Conservation (phyloP, 2,329 filamentous ascomycete species). For the Colletotrichum scovillei region DNA sequence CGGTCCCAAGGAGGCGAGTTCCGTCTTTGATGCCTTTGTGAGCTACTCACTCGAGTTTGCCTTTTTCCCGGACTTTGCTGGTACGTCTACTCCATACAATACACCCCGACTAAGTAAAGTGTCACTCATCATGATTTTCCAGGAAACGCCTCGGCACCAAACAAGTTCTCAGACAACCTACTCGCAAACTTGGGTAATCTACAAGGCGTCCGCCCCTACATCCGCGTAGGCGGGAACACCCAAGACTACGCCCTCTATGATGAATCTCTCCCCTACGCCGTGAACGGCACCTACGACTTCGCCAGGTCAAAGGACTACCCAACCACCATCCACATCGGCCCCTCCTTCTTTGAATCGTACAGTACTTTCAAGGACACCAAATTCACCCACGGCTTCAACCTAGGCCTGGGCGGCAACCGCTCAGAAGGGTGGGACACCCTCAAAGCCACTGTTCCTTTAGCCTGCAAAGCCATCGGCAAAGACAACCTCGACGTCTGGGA, state of each 20-base stretch:
- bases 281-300: constrained; percentile 64
- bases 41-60: constrained; percentile 64
- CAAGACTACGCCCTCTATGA: constrained; percentile 74
- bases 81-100: constrained; percentile 35
- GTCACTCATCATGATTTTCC: background rate
- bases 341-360: constrained; percentile 73
- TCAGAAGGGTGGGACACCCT: constrained; percentile 63
- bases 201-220: constrained; percentile 66
- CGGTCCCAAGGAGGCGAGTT: constrained; percentile 15
- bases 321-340: constrained; percentile 69
- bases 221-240: constrained; percentile 75
- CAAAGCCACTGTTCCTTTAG: constrained; percentile 63
- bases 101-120: background rate
- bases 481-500: constrained; percentile 68
- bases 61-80: constrained; percentile 64
- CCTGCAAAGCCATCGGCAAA: constrained; percentile 64
- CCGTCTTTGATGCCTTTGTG: constrained; percentile 54
- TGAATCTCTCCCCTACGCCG: constrained; percentile 58
- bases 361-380: constrained; percentile 64
- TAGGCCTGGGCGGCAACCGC: constrained; percentile 62
- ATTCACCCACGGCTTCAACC: constrained; percentile 73
- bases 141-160: constrained; percentile 66
- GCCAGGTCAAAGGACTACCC: constrained; percentile 68
- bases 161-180: constrained; percentile 70
- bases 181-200: constrained; percentile 67